These are phyloP conservation scores for Apiospora phragmitis DNA, from an alignment of 2,329 filamentous ascomycete genomes.

Conservation along the genomic window DNA sequence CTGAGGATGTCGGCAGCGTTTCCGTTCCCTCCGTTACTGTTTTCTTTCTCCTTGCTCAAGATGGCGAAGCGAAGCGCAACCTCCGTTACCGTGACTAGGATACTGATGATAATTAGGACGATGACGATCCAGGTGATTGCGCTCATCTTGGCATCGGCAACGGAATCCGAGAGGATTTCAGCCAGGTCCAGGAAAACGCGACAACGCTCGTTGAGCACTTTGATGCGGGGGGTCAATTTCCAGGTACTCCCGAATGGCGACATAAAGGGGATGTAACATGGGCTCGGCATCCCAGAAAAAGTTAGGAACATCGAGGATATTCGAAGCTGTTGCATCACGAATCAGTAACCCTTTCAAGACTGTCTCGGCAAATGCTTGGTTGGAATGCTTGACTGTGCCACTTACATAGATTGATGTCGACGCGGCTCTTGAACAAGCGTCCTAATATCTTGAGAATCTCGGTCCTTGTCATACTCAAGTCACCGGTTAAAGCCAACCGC, in stretches of 20 bases:
- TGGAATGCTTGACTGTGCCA: conserved; percentile 19
- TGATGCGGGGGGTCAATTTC: conserved; percentile 93
- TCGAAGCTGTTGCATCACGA: conserved; percentile 64
- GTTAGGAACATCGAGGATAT: conserved; percentile 92
- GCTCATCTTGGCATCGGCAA: conserved; percentile 94
- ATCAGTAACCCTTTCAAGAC: background rate
- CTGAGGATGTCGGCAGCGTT: conserved; percentile 14
- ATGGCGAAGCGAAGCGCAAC: conserved; percentile 85
- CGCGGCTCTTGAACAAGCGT: conserved; percentile 85
- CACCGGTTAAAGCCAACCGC: conserved; percentile 81
- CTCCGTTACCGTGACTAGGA: conserved; percentile 87
- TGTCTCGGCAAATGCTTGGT: conserved; percentile 14
- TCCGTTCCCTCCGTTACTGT: conserved; percentile 8
- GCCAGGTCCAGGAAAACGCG: conserved; percentile 95
- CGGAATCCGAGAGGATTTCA: conserved; percentile 89
- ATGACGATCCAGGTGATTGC: conserved; percentile 98
- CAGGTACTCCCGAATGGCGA: conserved; percentile 92
- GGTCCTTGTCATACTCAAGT: conserved; percentile 85
- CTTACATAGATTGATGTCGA: conserved; percentile 97
- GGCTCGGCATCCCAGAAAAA: conserved; percentile 99
- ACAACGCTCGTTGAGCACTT: conserved; percentile 95
- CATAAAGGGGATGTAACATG: conserved; percentile 90
- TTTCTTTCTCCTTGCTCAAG: conserved; percentile 47
- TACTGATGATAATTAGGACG: conserved; percentile 85
- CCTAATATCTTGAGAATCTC: conserved; percentile 94